Conservation (phyloP, 306 rosid species). For the Cicer chorassanicum region DNA sequence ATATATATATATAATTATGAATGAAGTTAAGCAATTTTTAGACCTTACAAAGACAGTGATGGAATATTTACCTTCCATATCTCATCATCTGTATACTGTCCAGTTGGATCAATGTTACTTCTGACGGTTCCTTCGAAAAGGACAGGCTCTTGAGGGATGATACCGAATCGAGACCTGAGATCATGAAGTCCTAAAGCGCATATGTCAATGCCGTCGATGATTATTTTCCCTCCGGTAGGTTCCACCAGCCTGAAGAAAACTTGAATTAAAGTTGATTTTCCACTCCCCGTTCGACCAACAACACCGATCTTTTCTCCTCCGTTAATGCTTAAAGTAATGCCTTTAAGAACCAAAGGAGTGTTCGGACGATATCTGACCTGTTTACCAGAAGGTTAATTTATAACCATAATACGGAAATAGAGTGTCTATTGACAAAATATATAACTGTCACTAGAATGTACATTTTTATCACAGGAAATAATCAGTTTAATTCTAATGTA, state of each 20-base stretch:
- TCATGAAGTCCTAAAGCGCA: slow-evolving; percentile 82
- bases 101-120: slow-evolving; percentile 85
- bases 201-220: slow-evolving; percentile 84
- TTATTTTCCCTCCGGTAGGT: slow-evolving; percentile 85
- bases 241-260: slow-evolving; percentile 95
- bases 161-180: slow-evolving; percentile 88
- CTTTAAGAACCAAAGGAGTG: slow-evolving; percentile 93
- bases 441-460: slow-evolving; percentile 7
- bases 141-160: slow-evolving; percentile 98
- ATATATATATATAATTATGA: not conserved
- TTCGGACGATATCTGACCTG: slow-evolving; percentile 92
- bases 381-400: slow-evolving; percentile 38
- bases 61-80: slow-evolving; percentile 80
- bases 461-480: slow-evolving; percentile 16
- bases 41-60: not conserved
- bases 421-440: not conserved
- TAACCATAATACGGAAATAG: not conserved
- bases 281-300: slow-evolving; percentile 95
- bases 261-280: slow-evolving; percentile 92
- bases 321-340: slow-evolving; percentile 72
- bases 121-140: slow-evolving; percentile 96
- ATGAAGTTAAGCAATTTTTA: slow-evolving; percentile 4
- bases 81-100: slow-evolving; percentile 76
- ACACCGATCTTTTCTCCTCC: slow-evolving; percentile 95
- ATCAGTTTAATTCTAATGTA: slow-evolving; percentile 26